phyloP scores from a whole-genome alignment of 345 rosid species.

The Geranium rotundifolium region DNA sequence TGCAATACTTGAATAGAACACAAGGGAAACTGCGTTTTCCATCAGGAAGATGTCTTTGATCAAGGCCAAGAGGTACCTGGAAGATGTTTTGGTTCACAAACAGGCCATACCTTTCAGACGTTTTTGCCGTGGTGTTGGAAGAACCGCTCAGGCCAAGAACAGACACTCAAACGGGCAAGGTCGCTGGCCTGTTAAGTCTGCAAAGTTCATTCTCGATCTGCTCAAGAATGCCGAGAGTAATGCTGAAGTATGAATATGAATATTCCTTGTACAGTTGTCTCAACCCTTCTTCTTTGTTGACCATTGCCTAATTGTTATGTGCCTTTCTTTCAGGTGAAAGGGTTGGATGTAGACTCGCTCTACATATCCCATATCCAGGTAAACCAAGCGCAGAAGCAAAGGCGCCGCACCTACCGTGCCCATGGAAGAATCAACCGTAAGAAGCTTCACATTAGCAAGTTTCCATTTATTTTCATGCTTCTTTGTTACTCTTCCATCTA shows the following conservation, averaged over 20 bases:
- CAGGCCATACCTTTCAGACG: conserved; percentile 77
- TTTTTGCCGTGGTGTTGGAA: conserved; percentile 65
- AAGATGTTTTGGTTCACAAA: conserved; percentile 68
- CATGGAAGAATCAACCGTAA: conserved; percentile 40
- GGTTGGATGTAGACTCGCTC: conserved; percentile 33
- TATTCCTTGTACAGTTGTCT: background rate
- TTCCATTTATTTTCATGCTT: background rate
- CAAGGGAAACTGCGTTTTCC: conserved; percentile 61
- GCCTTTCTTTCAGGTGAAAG: conserved; percentile 16
- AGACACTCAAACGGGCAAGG: conserved; percentile 80
- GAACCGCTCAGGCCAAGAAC: conserved; percentile 75
- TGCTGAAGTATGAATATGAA: conserved; percentile 24
- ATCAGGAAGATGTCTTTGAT: conserved; percentile 46
- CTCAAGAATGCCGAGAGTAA: conserved; percentile 46
- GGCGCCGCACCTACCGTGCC: conserved; percentile 37
- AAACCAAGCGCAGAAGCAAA: conserved; percentile 39
- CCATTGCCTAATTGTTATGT: background rate
- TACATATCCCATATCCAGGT: conserved; percentile 24
- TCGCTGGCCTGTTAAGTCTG: conserved; percentile 57
- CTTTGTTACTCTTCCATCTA: no score
- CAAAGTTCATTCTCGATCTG: conserved; percentile 32
- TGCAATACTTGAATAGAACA: conserved; percentile 30
- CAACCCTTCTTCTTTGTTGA: background rate
- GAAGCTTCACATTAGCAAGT: background rate
- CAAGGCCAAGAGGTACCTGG: conserved; percentile 67